Base-by-base conservation (phyloP, 768 basidiomycete genomes). In the Tricholoma matsutake region DNA sequence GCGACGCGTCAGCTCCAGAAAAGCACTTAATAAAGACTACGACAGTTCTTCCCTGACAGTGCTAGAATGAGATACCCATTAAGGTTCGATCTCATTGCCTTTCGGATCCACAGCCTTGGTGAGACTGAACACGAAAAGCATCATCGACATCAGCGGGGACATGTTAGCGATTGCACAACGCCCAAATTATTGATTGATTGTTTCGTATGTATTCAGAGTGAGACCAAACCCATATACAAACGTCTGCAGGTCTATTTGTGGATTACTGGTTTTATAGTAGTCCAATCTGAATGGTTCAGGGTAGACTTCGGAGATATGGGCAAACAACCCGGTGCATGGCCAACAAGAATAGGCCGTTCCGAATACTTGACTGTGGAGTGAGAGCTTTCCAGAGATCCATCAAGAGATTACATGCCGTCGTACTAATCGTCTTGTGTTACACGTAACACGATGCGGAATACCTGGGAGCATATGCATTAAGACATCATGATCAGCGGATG, bases 361-460 rank as follows among this genome's bases (percentile, higher is more conserved):
- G 39, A 43, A 6, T 13, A 43, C 11, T 14, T 18, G 20, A 18
- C 29, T 2, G 28, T 13, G 4, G 31, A 57, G 9, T 14, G 5
- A 49, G 14, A n/a, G 43, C 54, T 6, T n/a, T 63, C 77, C 76
- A 78, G 29, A 69, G 63, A 57, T 79, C 78, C 3, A 63, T 70
- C 20, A 77, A 68, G 18, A 78, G 70, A 2, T 37, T 70, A 70
- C 60, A 78, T 76, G 1, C 78, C 81, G 2, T 78, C 73, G 60
- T 80, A 83, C 3, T 74, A 66, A 61, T 84, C 82, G 49, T 83
- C 80, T 58, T 73, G 71, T 7, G 67, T 71, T 9, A n/a, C n/a
- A n/a, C n/a, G n/a, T n/a, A n/a, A 65, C 59, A 39, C 64, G 59
- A 49, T 78, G 77, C 2, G 78, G 74, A 6, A 76, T 66, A 22